Evolutionary conservation across 2,329 filamentous ascomycete genomes (phyloP).

Genomic region (Balansia obtecta): DNA sequence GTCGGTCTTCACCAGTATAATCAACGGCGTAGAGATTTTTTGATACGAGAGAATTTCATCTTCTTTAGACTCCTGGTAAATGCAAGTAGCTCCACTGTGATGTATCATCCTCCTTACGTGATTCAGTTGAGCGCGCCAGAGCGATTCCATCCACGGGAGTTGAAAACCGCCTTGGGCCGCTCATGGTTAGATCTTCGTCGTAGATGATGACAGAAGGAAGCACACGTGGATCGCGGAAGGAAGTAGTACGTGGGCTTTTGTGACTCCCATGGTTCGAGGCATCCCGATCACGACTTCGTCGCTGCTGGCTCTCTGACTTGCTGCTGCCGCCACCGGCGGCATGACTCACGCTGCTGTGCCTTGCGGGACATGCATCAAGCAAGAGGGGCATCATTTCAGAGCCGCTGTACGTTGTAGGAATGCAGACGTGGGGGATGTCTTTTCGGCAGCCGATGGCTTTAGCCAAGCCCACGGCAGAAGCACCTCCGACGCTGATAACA

Average conservation of each 20-base stretch:
- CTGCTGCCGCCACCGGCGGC: slow-evolving; percentile 4
- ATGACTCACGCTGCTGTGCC: slow-evolving; percentile 5
- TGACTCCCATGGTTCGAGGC: slow-evolving; percentile 1
- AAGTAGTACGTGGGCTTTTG: slow-evolving; percentile 7
- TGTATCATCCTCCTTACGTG: slow-evolving; percentile 13
- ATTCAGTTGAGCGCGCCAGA: slow-evolving; percentile 10
- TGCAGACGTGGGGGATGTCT: slow-evolving; percentile 42
- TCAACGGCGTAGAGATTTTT: not conserved
- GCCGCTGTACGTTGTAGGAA: slow-evolving; percentile 47
- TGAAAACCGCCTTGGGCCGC: slow-evolving; percentile 14
- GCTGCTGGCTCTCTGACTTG: not conserved
- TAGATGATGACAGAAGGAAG: slow-evolving; percentile 24
- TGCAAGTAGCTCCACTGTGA: slow-evolving; percentile 24
- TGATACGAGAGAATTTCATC: not conserved
- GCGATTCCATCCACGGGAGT: slow-evolving; percentile 13
- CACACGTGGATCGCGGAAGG: slow-evolving; percentile 11
- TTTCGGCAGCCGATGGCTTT: slow-evolving; percentile 41
- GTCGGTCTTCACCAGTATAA: not conserved
- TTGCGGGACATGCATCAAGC: slow-evolving; percentile 9
- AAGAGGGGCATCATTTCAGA: slow-evolving; percentile 40
- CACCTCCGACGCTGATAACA: slow-evolving; percentile 49
- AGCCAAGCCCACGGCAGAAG: slow-evolving; percentile 47
- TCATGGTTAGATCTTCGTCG: slow-evolving; percentile 23
- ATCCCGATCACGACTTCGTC: not conserved
- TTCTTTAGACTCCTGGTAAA: slow-evolving; percentile 22